A percentile compares a stretch with the other conserved stretches of the same genome.
These are phyloP conservation scores for Mycocentrospora acerina DNA, from an alignment of 2,329 filamentous ascomycete species.

Conservation along the genomic window DNA sequence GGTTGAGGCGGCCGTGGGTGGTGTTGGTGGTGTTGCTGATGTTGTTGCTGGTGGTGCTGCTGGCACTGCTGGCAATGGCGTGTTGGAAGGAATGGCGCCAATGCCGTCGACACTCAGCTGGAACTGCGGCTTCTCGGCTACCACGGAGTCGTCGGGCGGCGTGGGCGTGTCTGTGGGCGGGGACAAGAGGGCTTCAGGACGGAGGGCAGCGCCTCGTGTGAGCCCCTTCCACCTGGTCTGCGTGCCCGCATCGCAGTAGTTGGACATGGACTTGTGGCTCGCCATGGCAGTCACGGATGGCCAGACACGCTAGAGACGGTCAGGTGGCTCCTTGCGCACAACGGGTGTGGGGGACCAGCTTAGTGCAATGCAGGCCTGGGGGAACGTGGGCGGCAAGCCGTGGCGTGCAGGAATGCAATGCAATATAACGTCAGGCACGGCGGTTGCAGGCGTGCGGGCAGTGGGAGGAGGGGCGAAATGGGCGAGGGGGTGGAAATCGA, in stretches of 20 bases:
- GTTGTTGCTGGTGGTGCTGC: no score
- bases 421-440: no score
- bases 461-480: background rate
- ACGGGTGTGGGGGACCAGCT: background rate
- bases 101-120: conserved; percentile 4
- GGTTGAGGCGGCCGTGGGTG: conserved; percentile 7
- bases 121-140: conserved; percentile 22
- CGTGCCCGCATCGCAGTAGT: conserved; percentile 31
- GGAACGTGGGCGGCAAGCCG: no score
- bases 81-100: conserved; percentile 5
- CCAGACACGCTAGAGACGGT: conserved; percentile 20
- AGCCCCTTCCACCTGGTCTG: conserved; percentile 38
- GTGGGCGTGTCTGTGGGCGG: conserved; percentile 25
- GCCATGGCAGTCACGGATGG: conserved; percentile 1
- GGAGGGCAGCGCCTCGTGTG: conserved; percentile 24
- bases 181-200: conserved; percentile 26
- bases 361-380: conserved; percentile 1
- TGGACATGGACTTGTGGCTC: conserved; percentile 15
- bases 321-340: conserved; percentile 7
- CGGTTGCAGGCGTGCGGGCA: background rate
- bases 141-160: conserved; percentile 33
- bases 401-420: no score
- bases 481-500: conserved; percentile 2
- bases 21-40: background rate
- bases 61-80: conserved; percentile 4